These are phyloP conservation scores for Metarhizium robertsii DNA, from an alignment of 2,329 filamentous ascomycete genomes.

Conservation along the genomic window DNA sequence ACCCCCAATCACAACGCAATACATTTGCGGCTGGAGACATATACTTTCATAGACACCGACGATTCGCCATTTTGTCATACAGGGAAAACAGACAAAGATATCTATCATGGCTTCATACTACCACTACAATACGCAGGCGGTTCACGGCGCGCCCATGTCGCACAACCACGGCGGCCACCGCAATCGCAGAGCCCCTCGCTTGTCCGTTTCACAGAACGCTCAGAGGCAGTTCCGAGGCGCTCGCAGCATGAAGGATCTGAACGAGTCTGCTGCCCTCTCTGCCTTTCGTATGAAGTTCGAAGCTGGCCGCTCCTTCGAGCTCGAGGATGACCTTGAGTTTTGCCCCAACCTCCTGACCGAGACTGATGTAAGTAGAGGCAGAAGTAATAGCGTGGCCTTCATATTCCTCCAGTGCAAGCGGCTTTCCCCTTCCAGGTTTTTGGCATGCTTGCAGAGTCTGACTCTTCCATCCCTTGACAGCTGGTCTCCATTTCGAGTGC, in stretches of 20 bases:
- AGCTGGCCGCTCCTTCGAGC: conserved; percentile 83
- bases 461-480: conserved; percentile 39
- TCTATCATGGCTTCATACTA: conserved; percentile 54
- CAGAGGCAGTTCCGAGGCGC: conserved; percentile 83
- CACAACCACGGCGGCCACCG: conserved; percentile 70
- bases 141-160: conserved; percentile 48
- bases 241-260: conserved; percentile 76
- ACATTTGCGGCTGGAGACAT: conserved; percentile 1
- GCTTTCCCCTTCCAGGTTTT: conserved; percentile 3
- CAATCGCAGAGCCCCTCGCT: conserved; percentile 72
- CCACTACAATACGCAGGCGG: conserved; percentile 50
- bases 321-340: conserved; percentile 94
- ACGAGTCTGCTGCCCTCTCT: conserved; percentile 64
- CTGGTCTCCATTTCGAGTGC: conserved; percentile 85
- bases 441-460: conserved; percentile 11
- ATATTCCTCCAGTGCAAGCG: conserved; percentile 4
- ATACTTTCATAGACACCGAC: background rate
- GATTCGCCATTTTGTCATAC: background rate
- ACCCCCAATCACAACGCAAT: conserved; percentile 5
- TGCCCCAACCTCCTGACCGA: conserved; percentile 88
- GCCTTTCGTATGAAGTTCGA: conserved; percentile 84
- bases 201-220: conserved; percentile 70
- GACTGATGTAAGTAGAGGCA: conserved; percentile 64
- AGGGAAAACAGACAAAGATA: background rate
- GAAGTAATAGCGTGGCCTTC: background rate